phyloP scores from a whole-genome alignment of 148 eudicot species.

The Heliosperma pusillum region DNA sequence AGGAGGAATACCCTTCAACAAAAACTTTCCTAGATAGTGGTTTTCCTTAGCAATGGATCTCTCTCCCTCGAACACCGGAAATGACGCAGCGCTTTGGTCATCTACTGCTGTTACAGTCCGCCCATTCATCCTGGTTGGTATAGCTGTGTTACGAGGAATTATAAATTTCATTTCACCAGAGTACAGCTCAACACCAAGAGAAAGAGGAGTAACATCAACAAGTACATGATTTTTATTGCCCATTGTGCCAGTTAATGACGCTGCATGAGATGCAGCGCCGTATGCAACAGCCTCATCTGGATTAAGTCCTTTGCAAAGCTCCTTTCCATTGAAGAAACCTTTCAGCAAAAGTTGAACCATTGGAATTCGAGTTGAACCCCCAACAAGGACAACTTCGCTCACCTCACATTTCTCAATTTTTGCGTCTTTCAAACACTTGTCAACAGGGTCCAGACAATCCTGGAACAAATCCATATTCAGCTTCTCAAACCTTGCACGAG shows the following conservation, averaged over 20 bases:
- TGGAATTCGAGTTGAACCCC: conserved; percentile 28
- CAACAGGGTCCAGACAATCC: conserved; percentile 6
- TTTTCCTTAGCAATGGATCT: neutral
- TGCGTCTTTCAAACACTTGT: conserved; percentile 14
- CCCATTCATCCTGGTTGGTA: too few relatives aligned
- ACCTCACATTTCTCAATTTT: neutral
- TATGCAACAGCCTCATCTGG: conserved; percentile 13
- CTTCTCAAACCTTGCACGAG: conserved; percentile 9
- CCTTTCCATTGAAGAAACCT: neutral
- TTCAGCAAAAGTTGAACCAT: conserved; percentile 13
- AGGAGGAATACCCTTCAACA: neutral
- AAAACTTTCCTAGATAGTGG: neutral
- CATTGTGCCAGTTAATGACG: neutral
- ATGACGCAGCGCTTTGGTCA: neutral
- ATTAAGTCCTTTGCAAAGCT: neutral
- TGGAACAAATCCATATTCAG: conserved; percentile 16
- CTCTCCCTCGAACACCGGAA: neutral
- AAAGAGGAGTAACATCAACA: conserved; percentile 3
- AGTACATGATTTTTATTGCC: neutral
- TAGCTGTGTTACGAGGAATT: too few relatives aligned
- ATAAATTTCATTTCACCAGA: too few relatives aligned
- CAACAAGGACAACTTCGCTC: conserved; percentile 18
- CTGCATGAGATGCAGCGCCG: neutral
- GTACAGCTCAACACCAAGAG: neutral
- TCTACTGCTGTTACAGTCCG: neutral